phyloP scores from a whole-genome alignment of 1,139 yeast genomes.

The Casaregolazyma suthepensis region DNA sequence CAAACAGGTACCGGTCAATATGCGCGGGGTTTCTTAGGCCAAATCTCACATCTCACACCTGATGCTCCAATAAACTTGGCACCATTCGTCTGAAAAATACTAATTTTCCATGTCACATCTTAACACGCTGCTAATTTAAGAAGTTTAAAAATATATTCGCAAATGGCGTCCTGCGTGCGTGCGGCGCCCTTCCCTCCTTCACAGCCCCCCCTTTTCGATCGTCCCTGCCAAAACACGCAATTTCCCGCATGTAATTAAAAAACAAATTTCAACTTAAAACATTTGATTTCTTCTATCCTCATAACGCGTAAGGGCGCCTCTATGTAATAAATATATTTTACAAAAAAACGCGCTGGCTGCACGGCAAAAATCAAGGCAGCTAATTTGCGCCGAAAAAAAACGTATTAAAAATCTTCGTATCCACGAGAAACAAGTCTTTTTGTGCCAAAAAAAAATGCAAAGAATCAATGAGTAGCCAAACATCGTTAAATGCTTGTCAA shows the following conservation, averaged over 20 bases:
- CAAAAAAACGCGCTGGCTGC: constrained; percentile 12
- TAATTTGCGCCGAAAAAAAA: neutral
- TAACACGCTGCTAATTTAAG: neutral
- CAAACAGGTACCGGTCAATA: neutral
- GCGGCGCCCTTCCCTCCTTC: neutral
- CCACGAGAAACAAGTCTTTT: neutral
- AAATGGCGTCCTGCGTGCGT: neutral
- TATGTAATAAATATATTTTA: constrained; percentile 10
- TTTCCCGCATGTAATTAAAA: neutral
- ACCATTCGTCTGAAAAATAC: neutral
- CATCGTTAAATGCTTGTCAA: neutral
- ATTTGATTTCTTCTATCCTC: constrained; percentile 12
- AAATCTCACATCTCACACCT: neutral
- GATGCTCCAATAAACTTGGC: neutral
- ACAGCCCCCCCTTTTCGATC: neutral
- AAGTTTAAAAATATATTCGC: neutral
- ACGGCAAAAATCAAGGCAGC: neutral
- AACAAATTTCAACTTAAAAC: neutral
- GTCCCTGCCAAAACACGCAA: neutral
- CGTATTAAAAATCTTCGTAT: neutral
- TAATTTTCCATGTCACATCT: neutral
- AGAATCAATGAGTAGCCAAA: neutral
- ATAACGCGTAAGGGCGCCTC: constrained; percentile 11
- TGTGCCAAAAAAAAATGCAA: neutral
- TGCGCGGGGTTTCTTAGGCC: neutral